Evolutionary conservation across 192 early-diverging fungal species (phyloP).

Genomic region (Ramicandelaber brevisporus): DNA sequence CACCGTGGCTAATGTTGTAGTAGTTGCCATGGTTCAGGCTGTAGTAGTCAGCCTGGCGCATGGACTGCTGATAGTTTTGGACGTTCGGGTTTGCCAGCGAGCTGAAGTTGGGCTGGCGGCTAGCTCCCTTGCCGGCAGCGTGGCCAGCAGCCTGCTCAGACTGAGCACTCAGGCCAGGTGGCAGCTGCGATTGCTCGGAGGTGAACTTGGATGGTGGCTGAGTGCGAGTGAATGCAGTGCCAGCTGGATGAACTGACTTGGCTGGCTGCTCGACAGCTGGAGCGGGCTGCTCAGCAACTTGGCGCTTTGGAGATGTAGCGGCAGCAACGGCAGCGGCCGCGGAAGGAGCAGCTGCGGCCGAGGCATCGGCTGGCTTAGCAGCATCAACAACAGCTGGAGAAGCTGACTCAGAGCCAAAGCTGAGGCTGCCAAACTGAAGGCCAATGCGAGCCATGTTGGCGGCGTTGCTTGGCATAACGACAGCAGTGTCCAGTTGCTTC

Average conservation of each 20-base stretch:
- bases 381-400: slow-evolving; percentile 15
- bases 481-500: slow-evolving; percentile 69
- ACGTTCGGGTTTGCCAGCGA: too few species aligned
- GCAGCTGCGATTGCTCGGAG: too few species aligned
- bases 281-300: background rate
- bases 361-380: slow-evolving; percentile 8
- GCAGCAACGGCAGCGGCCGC: slow-evolving; percentile 7
- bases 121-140: too few species aligned
- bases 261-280: too few species aligned
- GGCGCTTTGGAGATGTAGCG: slow-evolving; percentile 6
- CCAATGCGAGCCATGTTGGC: slow-evolving; percentile 33
- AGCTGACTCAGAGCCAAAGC: slow-evolving; percentile 22
- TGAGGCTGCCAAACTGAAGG: slow-evolving; percentile 55
- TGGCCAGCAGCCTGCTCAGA: too few species aligned
- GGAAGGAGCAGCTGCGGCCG: slow-evolving; percentile 2
- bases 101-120: too few species aligned
- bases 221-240: too few species aligned
- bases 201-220: too few species aligned
- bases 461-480: slow-evolving; percentile 55
- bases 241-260: too few species aligned
- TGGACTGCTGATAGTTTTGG: too few species aligned
- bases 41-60: too few species aligned
- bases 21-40: slow-evolving; percentile 2
- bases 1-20: slow-evolving; percentile 6
- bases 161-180: too few species aligned